Evolutionary conservation across 2,329 filamentous ascomycete species (phyloP).

Genomic region (Herpotrichia juniperi): DNA sequence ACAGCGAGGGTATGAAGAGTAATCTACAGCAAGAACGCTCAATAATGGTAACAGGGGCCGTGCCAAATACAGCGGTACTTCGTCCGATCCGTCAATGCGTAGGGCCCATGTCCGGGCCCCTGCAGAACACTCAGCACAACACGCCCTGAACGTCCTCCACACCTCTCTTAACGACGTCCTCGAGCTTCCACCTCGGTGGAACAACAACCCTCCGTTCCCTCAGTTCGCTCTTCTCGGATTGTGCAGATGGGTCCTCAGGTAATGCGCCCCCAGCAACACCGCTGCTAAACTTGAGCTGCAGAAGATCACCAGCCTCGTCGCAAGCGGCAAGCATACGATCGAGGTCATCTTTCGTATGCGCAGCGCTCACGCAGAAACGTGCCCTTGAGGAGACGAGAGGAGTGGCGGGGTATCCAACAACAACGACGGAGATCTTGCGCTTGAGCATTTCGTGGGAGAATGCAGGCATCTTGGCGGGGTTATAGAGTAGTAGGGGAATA

Average conservation of each 20-base stretch:
- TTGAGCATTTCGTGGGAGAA: conserved; percentile 99
- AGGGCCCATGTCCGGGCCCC: conserved; percentile 15
- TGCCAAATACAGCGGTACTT: not conserved
- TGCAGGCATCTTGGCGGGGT: conserved; percentile 98
- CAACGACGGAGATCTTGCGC: conserved; percentile 95
- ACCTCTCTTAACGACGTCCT: conserved; percentile 75
- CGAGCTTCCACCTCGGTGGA: conserved; percentile 79
- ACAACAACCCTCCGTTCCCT: conserved; percentile 59
- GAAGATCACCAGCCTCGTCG: conserved; percentile 87
- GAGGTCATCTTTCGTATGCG: conserved; percentile 98
- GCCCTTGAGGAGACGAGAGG: conserved; percentile 93
- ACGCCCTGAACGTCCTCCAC: conserved; percentile 73
- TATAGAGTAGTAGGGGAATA: conserved; percentile 91
- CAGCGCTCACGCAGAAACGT: conserved; percentile 92
- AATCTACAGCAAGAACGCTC: conserved; percentile 11
- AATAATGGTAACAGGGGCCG: not conserved
- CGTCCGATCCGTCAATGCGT: not conserved
- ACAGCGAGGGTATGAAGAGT: conserved; percentile 25
- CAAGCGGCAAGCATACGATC: conserved; percentile 88
- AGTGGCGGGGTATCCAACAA: conserved; percentile 96
- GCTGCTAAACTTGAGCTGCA: conserved; percentile 97
- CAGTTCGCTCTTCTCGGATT: conserved; percentile 57
- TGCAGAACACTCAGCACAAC: conserved; percentile 3
- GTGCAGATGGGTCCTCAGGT: conserved; percentile 78
- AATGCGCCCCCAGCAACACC: conserved; percentile 88